Base-by-base conservation (phyloP, 1,284 basidiomycete genomes). In the Pterulicium gracile region DNA sequence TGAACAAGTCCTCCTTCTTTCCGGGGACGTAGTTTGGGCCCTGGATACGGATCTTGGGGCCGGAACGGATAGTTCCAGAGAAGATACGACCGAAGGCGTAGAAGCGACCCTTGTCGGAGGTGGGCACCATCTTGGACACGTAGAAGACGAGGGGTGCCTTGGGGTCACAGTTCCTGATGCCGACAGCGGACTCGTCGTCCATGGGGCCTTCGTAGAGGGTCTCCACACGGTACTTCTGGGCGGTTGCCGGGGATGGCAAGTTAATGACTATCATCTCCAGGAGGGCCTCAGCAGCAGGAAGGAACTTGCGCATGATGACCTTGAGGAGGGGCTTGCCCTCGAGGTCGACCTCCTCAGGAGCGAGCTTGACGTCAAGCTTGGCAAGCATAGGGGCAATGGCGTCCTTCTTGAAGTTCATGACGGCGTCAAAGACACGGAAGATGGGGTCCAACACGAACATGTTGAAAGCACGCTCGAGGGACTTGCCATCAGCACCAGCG, bases 331-430 rank as follows among this genome's bases (percentile, higher is more conserved):
- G 78, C 73, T 99, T 98, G 67, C 92, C 89, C 68, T 98, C 96
- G 57, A 93, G 80, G 56, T 98, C 95, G 63, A 81, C 82, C 77
- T 98, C 96, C 3, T 97, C 93, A 47, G 75, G 68, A 52, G 79
- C 75, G 55, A 99, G 88, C 67, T 88, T 89, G 65, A 99, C 70
- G 24, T 97, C 95, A 61, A 99, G 91, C 75, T 98, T 98, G 50
- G 98, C 93, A 58, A 97, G 84, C 72, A 99, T 91, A 55, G 77
- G 69, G 52, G 62, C 68, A 58, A 91, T 81, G 56, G 81, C 70
- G 50, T 97, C 95, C 78, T 96, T 98, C 79, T 98, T 97, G 81
- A 88, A 97, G 81, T 98, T 97, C 94, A 98, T 98, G 70, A 98
- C 90, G 57, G 89, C 85, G 60, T 97, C 94, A 70, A 98, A 99